These are phyloP conservation scores for Dissoconium aciculare DNA, from an alignment of 2,329 filamentous ascomycete species.

Conservation along the genomic window DNA sequence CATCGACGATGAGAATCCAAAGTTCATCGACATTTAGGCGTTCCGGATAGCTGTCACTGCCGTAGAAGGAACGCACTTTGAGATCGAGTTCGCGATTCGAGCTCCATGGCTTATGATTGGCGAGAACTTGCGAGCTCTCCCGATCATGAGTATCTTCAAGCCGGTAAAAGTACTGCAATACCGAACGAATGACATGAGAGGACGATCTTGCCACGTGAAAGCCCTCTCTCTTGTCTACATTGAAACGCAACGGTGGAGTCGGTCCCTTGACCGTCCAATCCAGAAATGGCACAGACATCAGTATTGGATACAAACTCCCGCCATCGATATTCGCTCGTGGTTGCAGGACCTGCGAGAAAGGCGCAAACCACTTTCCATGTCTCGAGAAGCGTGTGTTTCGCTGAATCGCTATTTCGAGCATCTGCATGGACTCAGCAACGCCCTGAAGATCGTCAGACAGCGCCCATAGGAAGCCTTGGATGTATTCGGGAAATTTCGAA, in stretches of 20 bases:
- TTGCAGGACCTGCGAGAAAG: slow-evolving; percentile 25
- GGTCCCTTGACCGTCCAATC: slow-evolving; percentile 29
- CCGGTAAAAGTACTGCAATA: slow-evolving; percentile 30
- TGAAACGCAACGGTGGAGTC: slow-evolving; percentile 27
- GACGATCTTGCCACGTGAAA: slow-evolving; percentile 26
- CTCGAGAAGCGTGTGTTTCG: slow-evolving; percentile 30
- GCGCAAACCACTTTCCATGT: slow-evolving; percentile 30
- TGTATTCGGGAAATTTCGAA: slow-evolving; percentile 28
- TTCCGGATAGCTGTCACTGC: slow-evolving; percentile 27
- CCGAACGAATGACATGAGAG: slow-evolving; percentile 27
- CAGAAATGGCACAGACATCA: slow-evolving; percentile 29
- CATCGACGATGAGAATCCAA: slow-evolving; percentile 29
- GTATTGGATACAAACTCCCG: slow-evolving; percentile 20
- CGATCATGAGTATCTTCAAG: slow-evolving; percentile 30
- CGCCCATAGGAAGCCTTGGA: slow-evolving; percentile 13
- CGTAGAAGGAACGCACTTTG: slow-evolving; percentile 28
- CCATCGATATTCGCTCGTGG: slow-evolving; percentile 6
- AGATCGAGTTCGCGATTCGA: slow-evolving; percentile 29
- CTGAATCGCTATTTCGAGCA: slow-evolving; percentile 25
- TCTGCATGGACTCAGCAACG: slow-evolving; percentile 13
- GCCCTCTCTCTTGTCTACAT: slow-evolving; percentile 29
- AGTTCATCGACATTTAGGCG: slow-evolving; percentile 30
- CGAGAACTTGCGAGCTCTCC: slow-evolving; percentile 28
- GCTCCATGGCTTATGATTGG: slow-evolving; percentile 29
- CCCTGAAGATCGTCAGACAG: slow-evolving; percentile 11